Evolutionary conservation across 2,329 filamentous ascomycete species (phyloP), one percentile per base, ranked within the genome.

Genomic region (Fusarium oxysporum): DNA sequence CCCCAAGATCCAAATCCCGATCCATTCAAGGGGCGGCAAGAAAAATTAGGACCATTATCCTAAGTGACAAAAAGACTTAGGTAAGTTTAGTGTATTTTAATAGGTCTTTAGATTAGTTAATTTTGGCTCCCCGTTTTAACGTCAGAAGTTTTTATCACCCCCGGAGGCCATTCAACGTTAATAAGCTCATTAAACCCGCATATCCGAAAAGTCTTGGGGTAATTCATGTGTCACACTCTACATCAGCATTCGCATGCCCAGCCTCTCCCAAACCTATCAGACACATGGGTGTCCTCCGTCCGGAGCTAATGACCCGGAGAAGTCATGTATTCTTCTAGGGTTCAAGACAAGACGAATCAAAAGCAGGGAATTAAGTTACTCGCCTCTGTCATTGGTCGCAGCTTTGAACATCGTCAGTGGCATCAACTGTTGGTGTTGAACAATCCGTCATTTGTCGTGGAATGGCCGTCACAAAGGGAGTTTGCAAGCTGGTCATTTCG

Each of bases 281-380:
- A 30, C 16, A 6, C 17, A 9, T 0, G 8, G 33, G 40, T 7
- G 3, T 10, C 25, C 0, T 23, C 43, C 45, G 25, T 12, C 65
- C 64, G 65, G 65, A 68, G 65, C 44, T 68, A 32, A 64, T 16
- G 11, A 0, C 50, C 65, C 65, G 65, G 33, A 3, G 2, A 33
- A 3, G 7, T 41, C 17, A 23, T 25, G 25, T n/a, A 6, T 38
- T 0, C 11, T 3, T 19, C 32, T 12, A 2, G 0, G 23, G 7
- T 38, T 2, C 10, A 4, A 32, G 10, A 14, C 9, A 13, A 25
- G 12, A 33, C 62, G 14, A 71, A 68, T 71, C n/a, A 50, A 28
- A 8, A 8, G 23, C 12, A 4, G 10, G 6, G 0, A 9, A 23
- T 71, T 62, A 40, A 3, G 28, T 40, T 53, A 12, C 3, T 1